These are phyloP conservation scores for Pseudomonodictys pantanalensis DNA, from an alignment of 495 filamentous ascomycete genomes.

Conservation along the genomic window DNA sequence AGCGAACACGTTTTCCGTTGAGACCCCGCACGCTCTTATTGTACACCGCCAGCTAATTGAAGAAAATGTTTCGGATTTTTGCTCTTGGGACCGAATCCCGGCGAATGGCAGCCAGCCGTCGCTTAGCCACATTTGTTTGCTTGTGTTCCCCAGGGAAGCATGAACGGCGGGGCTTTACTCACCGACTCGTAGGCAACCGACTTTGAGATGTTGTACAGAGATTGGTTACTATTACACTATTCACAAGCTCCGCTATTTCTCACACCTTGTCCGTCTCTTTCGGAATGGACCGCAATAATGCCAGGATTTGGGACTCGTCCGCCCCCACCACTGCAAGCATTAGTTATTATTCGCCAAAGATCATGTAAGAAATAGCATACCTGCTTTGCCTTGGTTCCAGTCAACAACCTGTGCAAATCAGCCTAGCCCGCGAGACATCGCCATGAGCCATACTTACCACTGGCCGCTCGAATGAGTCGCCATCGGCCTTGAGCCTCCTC, in stretches of 20 bases:
- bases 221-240: not conserved
- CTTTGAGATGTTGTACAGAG: not conserved
- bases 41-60: not conserved
- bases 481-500: constrained; percentile 58
- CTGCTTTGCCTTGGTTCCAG: constrained; percentile 84
- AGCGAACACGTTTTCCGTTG: too few relatives aligned
- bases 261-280: constrained; percentile 42
- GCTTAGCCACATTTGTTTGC: not conserved
- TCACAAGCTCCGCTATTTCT: not conserved
- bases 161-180: not conserved
- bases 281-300: constrained; percentile 63
- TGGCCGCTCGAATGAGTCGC: constrained; percentile 65
- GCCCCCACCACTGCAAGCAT: constrained; percentile 57
- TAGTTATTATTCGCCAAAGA: constrained; percentile 9
- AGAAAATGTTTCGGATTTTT: not conserved
- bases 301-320: constrained; percentile 79
- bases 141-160: not conserved
- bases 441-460: constrained; percentile 53
- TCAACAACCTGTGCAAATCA: constrained; percentile 66
- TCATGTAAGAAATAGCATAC: constrained; percentile 34
- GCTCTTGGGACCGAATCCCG: not conserved
- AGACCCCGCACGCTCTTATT: not conserved
- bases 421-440: constrained; percentile 6
- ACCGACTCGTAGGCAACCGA: not conserved
- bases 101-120: not conserved